A percentile compares a stretch with the other conserved stretches of the same genome.
Conservation (phyloP, 202 grass and related monocot genomes). For the Miscanthus sacchariflorus region DNA sequence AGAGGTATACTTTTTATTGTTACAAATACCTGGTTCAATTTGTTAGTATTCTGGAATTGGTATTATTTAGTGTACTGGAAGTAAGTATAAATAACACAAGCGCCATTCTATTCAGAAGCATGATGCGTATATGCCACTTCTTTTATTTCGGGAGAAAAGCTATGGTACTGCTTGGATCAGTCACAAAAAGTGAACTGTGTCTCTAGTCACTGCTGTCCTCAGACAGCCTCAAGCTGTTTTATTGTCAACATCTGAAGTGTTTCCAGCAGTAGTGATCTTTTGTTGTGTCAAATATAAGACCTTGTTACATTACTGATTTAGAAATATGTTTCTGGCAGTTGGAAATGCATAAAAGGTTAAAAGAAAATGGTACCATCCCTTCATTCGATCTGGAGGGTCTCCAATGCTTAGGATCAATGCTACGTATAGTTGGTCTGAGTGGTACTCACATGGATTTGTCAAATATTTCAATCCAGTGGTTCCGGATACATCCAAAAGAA, state of each 20-base stretch:
- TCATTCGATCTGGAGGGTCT: slow-evolving; percentile 78
- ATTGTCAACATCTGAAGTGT: slow-evolving; percentile 26
- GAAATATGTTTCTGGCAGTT: slow-evolving; percentile 57
- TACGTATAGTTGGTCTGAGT: slow-evolving; percentile 64
- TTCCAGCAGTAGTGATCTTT: slow-evolving; percentile 35
- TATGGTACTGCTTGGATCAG: slow-evolving; percentile 32
- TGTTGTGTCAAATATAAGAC: slow-evolving; percentile 27
- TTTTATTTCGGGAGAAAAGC: neutral
- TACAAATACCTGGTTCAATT: slow-evolving; percentile 19
- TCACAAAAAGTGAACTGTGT: neutral
- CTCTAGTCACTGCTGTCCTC: neutral
- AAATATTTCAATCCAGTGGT: slow-evolving; percentile 83
- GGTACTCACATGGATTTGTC: slow-evolving; percentile 61
- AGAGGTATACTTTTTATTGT: slow-evolving; percentile 60
- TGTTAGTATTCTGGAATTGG: neutral
- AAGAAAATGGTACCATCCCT: slow-evolving; percentile 47
- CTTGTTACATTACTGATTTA: slow-evolving; percentile 26
- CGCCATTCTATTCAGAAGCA: slow-evolving; percentile 7
- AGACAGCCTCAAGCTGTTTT: slow-evolving; percentile 13
- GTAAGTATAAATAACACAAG: neutral
- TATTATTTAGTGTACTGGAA: neutral
- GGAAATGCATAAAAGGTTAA: slow-evolving; percentile 58
- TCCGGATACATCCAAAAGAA: slow-evolving; percentile 74
- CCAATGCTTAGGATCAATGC: slow-evolving; percentile 83
- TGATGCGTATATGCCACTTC: slow-evolving; percentile 16